These are phyloP conservation scores for Cercis canadensis DNA, from an alignment of 306 rosid species.

Conservation along the genomic window DNA sequence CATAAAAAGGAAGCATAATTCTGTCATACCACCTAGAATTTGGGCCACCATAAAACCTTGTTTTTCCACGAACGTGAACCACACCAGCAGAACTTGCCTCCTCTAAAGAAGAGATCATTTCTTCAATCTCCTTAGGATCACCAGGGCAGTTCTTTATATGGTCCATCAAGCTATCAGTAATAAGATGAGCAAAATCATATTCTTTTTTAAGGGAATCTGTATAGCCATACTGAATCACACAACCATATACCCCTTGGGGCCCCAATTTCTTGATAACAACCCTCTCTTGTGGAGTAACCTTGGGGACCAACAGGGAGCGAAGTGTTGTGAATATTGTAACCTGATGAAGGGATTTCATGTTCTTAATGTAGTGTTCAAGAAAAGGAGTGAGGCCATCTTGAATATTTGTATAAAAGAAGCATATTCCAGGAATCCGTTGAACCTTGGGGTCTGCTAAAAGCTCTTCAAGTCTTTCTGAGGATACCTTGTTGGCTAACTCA, in stretches of 20 bases:
- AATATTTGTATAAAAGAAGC: conserved; percentile 76
- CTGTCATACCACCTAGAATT: conserved; percentile 68
- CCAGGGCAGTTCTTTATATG: too few relatives aligned
- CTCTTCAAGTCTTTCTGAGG: conserved; percentile 54
- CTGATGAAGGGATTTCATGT: conserved; percentile 72
- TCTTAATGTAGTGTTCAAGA: conserved; percentile 71
- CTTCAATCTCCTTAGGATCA: conserved; percentile 29
- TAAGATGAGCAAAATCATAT: conserved; percentile 55
- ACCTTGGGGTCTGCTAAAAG: conserved; percentile 57
- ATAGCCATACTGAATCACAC: conserved; percentile 76
- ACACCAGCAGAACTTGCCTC: conserved; percentile 57
- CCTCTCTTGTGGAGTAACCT: conserved; percentile 72
- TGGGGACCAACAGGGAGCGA: conserved; percentile 62
- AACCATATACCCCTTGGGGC: conserved; percentile 63
- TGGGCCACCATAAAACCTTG: conserved; percentile 58
- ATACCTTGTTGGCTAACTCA: conserved; percentile 67
- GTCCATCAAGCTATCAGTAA: conserved; percentile 20
- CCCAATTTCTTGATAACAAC: conserved; percentile 54
- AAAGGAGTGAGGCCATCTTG: conserved; percentile 77
- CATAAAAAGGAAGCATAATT: conserved; percentile 66
- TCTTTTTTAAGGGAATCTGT: conserved; percentile 65
- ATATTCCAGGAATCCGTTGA: conserved; percentile 74
- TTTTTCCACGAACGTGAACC: conserved; percentile 73
- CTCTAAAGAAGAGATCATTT: conserved; percentile 49
- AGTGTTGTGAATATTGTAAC: conserved; percentile 75